phyloP scores from a whole-genome alignment of 805 yeast species.

The Wickerhamiella nectarea region DNA sequence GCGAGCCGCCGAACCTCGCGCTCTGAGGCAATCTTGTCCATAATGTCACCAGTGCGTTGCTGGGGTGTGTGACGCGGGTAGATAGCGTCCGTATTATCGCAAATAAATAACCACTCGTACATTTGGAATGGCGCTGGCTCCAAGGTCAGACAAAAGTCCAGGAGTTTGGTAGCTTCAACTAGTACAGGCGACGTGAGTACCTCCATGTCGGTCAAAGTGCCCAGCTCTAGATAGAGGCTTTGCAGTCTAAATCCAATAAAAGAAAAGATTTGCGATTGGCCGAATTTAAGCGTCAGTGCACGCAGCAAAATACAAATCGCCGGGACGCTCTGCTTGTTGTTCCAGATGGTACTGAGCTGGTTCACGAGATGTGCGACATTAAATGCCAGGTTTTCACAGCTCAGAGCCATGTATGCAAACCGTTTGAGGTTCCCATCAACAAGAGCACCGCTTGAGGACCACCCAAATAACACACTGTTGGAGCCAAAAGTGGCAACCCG shows the following conservation, averaged over 20 bases:
- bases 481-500: conserved; percentile 36
- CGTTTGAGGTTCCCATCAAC: conserved; percentile 43
- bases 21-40: conserved; percentile 34
- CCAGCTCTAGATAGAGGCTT: conserved; percentile 33
- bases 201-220: conserved; percentile 15
- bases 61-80: conserved; percentile 21
- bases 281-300: conserved; percentile 47
- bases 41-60: conserved; percentile 27
- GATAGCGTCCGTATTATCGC: conserved; percentile 49
- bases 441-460: conserved; percentile 59
- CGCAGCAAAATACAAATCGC: conserved; percentile 44
- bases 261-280: conserved; percentile 59
- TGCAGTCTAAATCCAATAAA: conserved; percentile 49
- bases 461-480: conserved; percentile 46
- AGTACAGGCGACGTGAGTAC: conserved; percentile 8
- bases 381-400: conserved; percentile 34
- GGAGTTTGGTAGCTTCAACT: conserved; percentile 48
- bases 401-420: conserved; percentile 46
- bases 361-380: conserved; percentile 15
- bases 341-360: conserved; percentile 19
- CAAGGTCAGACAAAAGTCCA: conserved; percentile 59
- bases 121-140: conserved; percentile 64
- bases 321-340: conserved; percentile 35
- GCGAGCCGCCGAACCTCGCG: conserved; percentile 24
- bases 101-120: conserved; percentile 75